Base-by-base conservation (phyloP, 1,284 basidiomycete genomes). In the Megacollybia platyphylla region DNA sequence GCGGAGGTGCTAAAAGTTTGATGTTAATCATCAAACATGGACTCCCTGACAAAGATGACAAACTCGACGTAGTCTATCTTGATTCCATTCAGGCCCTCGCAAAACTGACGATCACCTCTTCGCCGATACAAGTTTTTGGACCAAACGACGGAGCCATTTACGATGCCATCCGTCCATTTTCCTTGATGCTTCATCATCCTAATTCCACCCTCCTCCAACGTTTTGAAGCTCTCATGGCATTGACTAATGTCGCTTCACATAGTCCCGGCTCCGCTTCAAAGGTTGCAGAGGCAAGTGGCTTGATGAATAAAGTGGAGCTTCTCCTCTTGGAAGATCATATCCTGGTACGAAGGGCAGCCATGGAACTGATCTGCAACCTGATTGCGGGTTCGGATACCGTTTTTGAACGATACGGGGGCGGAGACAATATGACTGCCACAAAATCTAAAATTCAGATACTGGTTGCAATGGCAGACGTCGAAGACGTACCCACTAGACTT, bases 331-430 rank as follows among this genome's bases (percentile, higher is more conserved):
- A 89, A 53, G 87, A 92, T 44, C 85, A 97, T 56, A 61, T 60
- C 0, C 71, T 97, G 49, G 68, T 94, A 39, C 76, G 90, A 13
- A 70, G 94, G 45, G 93, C 94, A 0, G 79, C 90, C 1, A 82
- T 82, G 42, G 91, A 98, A 61, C 73, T 97, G n/a, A 67, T 93
- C 2, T 97, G 93, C 68, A 98, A 98, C 60, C 71, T 98, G 20
- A 71, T 91, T 36, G 76, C 70, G 9, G 82, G 82, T 2, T 85
- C 80, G 17, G 83, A 91, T 38, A 62, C 68, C 1, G 76, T 85
- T 2, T 92, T 86, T 57, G 69, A 76, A 47, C 70, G 69, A 48
- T 93, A 87, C 57, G 71, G 72, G 7, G 76, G 73, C 32, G 65
- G 57, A 24, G 53, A 55, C 27, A 55, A 59, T 7, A 51, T 56